These are phyloP conservation scores for Exobasidium rhododendri DNA, from an alignment of 1,284 basidiomycete species.

Conservation along the genomic window DNA sequence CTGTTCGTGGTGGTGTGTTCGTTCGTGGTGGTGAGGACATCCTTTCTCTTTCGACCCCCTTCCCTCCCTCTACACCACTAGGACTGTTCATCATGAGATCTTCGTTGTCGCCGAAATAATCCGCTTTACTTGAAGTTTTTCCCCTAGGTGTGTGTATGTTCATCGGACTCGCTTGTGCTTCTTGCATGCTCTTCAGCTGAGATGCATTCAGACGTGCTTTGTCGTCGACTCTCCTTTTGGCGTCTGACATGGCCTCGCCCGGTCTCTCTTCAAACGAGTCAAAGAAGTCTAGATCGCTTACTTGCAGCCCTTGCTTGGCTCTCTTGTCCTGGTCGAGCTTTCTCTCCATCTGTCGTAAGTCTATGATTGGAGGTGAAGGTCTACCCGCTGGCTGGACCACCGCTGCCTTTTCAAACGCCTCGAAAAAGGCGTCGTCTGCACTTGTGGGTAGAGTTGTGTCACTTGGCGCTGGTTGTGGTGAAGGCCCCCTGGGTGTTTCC, in stretches of 20 bases:
- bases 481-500: slow-evolving; percentile 12
- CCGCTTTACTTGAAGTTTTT: neutral
- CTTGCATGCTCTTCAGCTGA: slow-evolving; percentile 39
- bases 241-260: slow-evolving; percentile 20
- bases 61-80: neutral
- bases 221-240: neutral
- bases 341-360: slow-evolving; percentile 45
- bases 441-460: slow-evolving; percentile 12
- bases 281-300: slow-evolving; percentile 31
- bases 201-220: slow-evolving; percentile 22
- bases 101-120: slow-evolving; percentile 17
- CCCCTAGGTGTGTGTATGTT: neutral
- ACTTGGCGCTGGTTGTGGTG: slow-evolving; percentile 1
- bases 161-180: slow-evolving; percentile 33
- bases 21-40: no score
- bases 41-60: neutral
- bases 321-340: slow-evolving; percentile 26
- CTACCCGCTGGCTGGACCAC: neutral
- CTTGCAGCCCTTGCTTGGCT: neutral
- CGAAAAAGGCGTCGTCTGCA: slow-evolving; percentile 29
- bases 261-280: slow-evolving; percentile 33
- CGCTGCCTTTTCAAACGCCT: slow-evolving; percentile 16
- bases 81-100: neutral
- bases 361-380: slow-evolving; percentile 46
- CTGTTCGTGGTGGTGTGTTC: neutral